Percentiles rank a stretch among this genome's conserved stretches.
Conservation (phyloP, 805 yeast species). For the Wickerhamomyces tratensis region DNA sequence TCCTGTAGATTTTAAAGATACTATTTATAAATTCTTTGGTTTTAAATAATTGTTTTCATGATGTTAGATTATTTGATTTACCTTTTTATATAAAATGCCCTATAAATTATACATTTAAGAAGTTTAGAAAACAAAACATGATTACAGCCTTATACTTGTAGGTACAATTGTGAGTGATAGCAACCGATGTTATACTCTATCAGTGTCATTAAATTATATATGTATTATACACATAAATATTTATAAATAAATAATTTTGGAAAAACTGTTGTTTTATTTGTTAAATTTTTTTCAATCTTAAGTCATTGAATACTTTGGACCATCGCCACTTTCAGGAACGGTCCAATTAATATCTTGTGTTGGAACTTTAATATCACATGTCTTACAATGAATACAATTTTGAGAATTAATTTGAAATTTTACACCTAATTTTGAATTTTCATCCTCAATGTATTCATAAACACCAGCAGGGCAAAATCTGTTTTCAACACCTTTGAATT, state of each 20-base stretch:
- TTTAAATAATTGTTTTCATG: no score
- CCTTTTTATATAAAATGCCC: neutral
- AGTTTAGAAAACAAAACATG: no score
- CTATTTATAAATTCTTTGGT: conserved; percentile 24
- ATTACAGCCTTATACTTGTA: no score
- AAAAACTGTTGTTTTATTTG: no score
- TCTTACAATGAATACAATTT: conserved; percentile 96
- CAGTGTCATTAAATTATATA: no score
- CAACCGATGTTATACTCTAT: no score
- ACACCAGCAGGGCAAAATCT: conserved; percentile 99
- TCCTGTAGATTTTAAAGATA: conserved; percentile 34
- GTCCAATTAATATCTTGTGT: conserved; percentile 91
- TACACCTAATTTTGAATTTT: conserved; percentile 47
- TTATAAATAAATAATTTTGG: neutral
- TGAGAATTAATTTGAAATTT: conserved; percentile 91
- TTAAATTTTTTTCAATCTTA: conserved; percentile 10
- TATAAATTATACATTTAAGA: neutral
- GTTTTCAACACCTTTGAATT: conserved; percentile 78
- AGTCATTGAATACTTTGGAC: conserved; percentile 91
- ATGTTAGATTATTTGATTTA: no score
- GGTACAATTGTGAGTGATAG: no score
- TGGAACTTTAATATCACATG: conserved; percentile 96
- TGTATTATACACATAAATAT: no score
- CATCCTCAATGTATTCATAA: conserved; percentile 79
- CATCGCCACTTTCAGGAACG: conserved; percentile 99